Conservation (phyloP, 768 basidiomycete genomes). For the Lyophyllum atratum region DNA sequence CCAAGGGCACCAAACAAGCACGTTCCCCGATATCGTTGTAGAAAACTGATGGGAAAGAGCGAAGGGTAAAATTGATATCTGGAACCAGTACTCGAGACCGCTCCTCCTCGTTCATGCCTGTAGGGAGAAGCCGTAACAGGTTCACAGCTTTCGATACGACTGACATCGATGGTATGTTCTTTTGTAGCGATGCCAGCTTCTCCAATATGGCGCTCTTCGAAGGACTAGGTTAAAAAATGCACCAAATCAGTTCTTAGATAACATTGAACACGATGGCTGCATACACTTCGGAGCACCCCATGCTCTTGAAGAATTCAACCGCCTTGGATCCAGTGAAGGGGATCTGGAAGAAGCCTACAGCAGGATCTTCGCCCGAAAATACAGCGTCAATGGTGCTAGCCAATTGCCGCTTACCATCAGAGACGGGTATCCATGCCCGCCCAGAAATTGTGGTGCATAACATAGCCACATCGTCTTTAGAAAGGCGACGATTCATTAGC, state of each 20-base stretch:
- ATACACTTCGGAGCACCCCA: conserved; percentile 44
- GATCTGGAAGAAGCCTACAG: conserved; percentile 27
- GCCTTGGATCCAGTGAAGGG: conserved; percentile 19
- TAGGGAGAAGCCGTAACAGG: conserved; percentile 31
- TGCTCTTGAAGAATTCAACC: conserved; percentile 24
- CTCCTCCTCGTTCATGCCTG: conserved; percentile 10
- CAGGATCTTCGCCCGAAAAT: conserved; percentile 18
- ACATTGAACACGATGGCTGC: not conserved
- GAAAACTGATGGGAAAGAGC: conserved; percentile 27
- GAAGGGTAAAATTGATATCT: conserved; percentile 27
- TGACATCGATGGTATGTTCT: not conserved
- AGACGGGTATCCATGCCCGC: conserved; percentile 37
- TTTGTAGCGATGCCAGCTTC: not conserved
- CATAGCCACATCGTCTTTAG: conserved; percentile 11
- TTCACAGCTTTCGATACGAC: conserved; percentile 24
- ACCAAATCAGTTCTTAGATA: not conserved
- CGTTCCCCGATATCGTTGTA: conserved; percentile 45
- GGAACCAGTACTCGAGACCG: conserved; percentile 34
- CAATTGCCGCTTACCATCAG: conserved; percentile 11
- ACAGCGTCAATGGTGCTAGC: conserved; percentile 21
- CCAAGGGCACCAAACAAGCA: conserved; percentile 21
- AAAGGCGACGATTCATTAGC: conserved; percentile 25
- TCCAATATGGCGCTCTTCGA: conserved; percentile 25
- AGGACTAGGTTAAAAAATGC: conserved; percentile 26
- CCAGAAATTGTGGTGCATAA: conserved; percentile 19